Evolutionary conservation across 2,329 filamentous ascomycete genomes (phyloP).

Genomic region (Cladosporium oxysporum): DNA sequence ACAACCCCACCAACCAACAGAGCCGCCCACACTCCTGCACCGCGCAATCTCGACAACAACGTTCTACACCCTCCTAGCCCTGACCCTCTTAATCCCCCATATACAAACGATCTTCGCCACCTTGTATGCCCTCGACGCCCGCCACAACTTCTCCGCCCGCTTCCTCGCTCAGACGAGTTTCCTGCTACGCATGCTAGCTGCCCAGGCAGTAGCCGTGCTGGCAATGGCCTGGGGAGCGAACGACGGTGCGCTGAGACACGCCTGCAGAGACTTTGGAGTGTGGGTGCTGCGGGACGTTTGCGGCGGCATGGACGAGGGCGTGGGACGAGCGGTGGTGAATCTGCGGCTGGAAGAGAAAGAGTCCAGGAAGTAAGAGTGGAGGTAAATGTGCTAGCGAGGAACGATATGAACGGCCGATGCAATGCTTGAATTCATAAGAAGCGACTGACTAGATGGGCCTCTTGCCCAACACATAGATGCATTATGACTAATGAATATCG

Average conservation of each 20-base stretch:
- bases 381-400: not conserved
- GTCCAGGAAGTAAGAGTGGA: not conserved
- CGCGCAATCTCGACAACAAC: constrained; percentile 27
- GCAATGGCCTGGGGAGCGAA: constrained; percentile 61
- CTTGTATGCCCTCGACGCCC: constrained; percentile 64
- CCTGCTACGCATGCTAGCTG: constrained; percentile 57
- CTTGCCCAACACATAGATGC: not conserved
- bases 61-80: constrained; percentile 51
- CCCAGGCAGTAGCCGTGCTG: constrained; percentile 52
- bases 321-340: constrained; percentile 46
- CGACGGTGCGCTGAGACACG: constrained; percentile 64
- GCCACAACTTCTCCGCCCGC: constrained; percentile 64
- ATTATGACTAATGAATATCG: not conserved
- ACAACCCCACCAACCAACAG: not conserved
- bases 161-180: constrained; percentile 53
- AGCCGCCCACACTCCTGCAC: constrained; percentile 28
- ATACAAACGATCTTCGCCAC: constrained; percentile 55
- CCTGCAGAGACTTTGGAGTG: constrained; percentile 55
- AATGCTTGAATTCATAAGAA: not conserved
- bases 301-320: constrained; percentile 67
- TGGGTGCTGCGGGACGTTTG: constrained; percentile 67
- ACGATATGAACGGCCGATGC: not conserved
- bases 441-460: not conserved
- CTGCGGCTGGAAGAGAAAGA: constrained; percentile 3
- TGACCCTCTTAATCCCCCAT: constrained; percentile 64